A percentile compares a stretch with the other conserved stretches of the same genome.
These are phyloP conservation scores for Pichia sp. DNA, from an alignment of 1,139 yeast species.

Conservation along the genomic window DNA sequence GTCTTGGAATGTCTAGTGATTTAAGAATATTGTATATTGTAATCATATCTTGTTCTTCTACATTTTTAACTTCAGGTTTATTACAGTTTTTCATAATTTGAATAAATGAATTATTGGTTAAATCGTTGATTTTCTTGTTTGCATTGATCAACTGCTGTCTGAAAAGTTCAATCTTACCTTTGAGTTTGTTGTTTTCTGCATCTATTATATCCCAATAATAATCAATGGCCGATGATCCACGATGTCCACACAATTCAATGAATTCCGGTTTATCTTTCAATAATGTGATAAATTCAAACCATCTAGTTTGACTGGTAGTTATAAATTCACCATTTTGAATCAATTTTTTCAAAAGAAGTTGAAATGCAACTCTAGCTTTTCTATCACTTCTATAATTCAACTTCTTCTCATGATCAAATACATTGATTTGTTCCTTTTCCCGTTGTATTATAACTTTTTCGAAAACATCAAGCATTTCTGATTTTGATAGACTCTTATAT, in stretches of 20 bases:
- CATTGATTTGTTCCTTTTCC: conserved; percentile 34
- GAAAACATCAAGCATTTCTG: conserved; percentile 57
- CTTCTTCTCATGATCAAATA: conserved; percentile 35
- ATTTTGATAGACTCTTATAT: conserved; percentile 46
- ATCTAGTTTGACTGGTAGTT: conserved; percentile 52
- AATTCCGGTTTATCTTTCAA: conserved; percentile 57
- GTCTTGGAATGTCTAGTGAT: too few relatives aligned
- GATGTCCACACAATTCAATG: conserved; percentile 60
- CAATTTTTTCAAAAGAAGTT: conserved; percentile 38
- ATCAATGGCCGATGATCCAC: conserved; percentile 77
- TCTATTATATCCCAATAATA: conserved; percentile 73
- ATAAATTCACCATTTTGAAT: conserved; percentile 20
- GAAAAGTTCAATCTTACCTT: conserved; percentile 55
- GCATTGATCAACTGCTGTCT: conserved; percentile 43
- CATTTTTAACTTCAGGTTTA: conserved; percentile 14
- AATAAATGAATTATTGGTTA: conserved; percentile 15
- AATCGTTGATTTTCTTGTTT: conserved; percentile 6
- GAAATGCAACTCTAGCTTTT: conserved; percentile 56
- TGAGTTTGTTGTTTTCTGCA: conserved; percentile 50
- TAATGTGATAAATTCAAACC: conserved; percentile 49
- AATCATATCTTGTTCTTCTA: conserved; percentile 24
- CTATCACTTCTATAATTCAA: conserved; percentile 53
- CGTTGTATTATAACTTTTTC: conserved; percentile 42
- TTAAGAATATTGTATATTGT: conserved; percentile 3
- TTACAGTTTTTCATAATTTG: conserved; percentile 24